Percentiles rank a stretch among this genome's conserved stretches.
phyloP scores from a whole-genome alignment of 192 early-diverging fungal genomes.

The Rhizophagus prolifer region DNA sequence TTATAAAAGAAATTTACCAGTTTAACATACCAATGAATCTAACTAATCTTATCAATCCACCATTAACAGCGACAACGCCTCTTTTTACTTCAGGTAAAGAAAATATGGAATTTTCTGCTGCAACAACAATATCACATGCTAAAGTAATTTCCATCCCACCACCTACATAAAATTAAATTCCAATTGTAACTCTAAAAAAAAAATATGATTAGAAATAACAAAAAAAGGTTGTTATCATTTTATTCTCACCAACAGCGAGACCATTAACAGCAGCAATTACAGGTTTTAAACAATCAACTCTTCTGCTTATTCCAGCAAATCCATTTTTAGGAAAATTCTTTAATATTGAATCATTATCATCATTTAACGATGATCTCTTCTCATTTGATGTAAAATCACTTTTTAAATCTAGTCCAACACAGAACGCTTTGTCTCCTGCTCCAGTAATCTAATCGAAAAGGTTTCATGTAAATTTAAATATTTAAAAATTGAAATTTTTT shows the following conservation, averaged over 20 bases:
- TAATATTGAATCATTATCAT: background rate
- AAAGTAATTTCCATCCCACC: conserved; percentile 42
- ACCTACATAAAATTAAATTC: background rate
- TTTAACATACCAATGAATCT: conserved; percentile 32
- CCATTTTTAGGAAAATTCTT: conserved; percentile 26
- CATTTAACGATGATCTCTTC: background rate
- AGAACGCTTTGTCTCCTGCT: conserved; percentile 38
- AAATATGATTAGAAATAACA: too few relatives aligned
- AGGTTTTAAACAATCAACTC: conserved; percentile 38
- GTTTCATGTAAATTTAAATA: background rate
- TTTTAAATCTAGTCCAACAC: conserved; percentile 41
- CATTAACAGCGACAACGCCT: conserved; percentile 36
- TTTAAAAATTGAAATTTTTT: background rate
- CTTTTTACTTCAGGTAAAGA: conserved; percentile 47
- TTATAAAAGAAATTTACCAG: too few relatives aligned
- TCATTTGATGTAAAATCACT: conserved; percentile 22
- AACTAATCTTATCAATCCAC: conserved; percentile 38
- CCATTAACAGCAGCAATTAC: conserved; percentile 50
- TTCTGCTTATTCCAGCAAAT: conserved; percentile 41
- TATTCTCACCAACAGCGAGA: conserved; percentile 36
- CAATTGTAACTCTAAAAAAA: too few relatives aligned
- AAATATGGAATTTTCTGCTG: conserved; percentile 38
- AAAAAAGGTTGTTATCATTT: background rate
- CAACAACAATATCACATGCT: conserved; percentile 45
- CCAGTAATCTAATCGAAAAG: conserved; percentile 33